A percentile compares a stretch with the other conserved stretches of the same genome.
phyloP scores from a whole-genome alignment of 129 eudicot genomes.

The Tagetes patula region DNA sequence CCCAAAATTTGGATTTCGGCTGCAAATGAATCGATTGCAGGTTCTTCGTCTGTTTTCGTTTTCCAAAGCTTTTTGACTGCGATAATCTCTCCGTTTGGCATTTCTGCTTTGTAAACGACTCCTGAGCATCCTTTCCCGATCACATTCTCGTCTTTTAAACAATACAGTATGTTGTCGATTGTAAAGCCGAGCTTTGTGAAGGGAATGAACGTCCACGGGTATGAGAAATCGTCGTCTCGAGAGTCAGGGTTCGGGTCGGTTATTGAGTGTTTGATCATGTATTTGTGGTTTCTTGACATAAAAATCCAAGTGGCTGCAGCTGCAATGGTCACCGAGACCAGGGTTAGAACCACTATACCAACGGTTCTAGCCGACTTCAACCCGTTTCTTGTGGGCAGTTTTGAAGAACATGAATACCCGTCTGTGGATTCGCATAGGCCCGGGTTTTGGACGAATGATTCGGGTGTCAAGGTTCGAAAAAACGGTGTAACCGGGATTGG shows the following conservation, averaged over 20 bases:
- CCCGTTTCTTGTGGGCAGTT: constrained; percentile 29
- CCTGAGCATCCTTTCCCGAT: constrained; percentile 95
- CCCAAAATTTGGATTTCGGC: constrained; percentile 91
- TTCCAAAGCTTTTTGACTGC: constrained; percentile 98
- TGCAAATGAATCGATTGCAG: constrained; percentile 75
- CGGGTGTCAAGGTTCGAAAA: constrained; percentile 62
- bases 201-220: constrained; percentile 97
- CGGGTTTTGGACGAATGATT: constrained; percentile 63
- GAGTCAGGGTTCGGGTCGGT: constrained; percentile 34
- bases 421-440: constrained; percentile 74
- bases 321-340: constrained; percentile 44
- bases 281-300: constrained; percentile 52
- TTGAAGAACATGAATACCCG: constrained; percentile 74
- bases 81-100: constrained; percentile 83
- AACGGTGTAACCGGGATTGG: constrained; percentile 86
- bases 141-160: constrained; percentile 84
- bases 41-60: constrained; percentile 65
- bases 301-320: constrained; percentile 59
- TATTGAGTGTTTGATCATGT: constrained; percentile 47
- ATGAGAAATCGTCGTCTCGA: constrained; percentile 73
- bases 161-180: constrained; percentile 76
- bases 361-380: constrained; percentile 56
- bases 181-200: constrained; percentile 79
- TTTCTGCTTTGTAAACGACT: constrained; percentile 81
- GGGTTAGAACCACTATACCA: constrained; percentile 54